Evolutionary conservation across 441 rosid species (phyloP), one percentile per base, ranked within the genome.

Genomic region (Theobroma grandiflorum): DNA sequence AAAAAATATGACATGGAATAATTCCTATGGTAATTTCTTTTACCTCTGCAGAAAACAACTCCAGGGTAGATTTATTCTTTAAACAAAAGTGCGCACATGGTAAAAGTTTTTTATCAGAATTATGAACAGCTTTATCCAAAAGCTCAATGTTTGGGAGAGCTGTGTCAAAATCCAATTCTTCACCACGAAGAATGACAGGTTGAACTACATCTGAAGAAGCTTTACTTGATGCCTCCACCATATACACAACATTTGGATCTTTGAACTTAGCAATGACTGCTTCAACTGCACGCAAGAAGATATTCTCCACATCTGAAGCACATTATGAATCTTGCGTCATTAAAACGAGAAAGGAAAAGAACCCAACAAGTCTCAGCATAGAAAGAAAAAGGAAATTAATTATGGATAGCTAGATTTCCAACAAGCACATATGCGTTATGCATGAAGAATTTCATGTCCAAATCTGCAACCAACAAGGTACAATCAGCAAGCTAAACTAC

Each of bases 21-120:
- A 63, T 78, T n/a, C 55, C 72, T 45, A 58, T 15, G 42, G 43
- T 66, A 45, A 31, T 18, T 33, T 74, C 55, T 79, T 82, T 87
- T 88, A 96, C 98, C 96, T 94, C 96, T 22, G 87, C 86, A 79
- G 90, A 89, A 76, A 83, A 77, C 15, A 72, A 81, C 11, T 75
- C 66, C 8, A 87, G 37, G 59, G 83, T 65, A 69, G 91, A 79
- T 87, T 86, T 92, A 76, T 80, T 89, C 61, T 88, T 84, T 45
- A 52, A 77, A 88, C 87, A 94, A 65, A 93, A 92, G 82, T 87
- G 85, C 70, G 90, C 87, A 65, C 99, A 94, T 37, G 67, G 83
- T 73, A 90, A 78, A 76, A 68, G 71, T 67, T 90, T 85, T 40
- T 22, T 42, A 73, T 85, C 88, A 69, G 89, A 81, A 73, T 40